phyloP scores from a whole-genome alignment of 2,329 filamentous ascomycete species.

The Colletotrichum plurivorum region DNA sequence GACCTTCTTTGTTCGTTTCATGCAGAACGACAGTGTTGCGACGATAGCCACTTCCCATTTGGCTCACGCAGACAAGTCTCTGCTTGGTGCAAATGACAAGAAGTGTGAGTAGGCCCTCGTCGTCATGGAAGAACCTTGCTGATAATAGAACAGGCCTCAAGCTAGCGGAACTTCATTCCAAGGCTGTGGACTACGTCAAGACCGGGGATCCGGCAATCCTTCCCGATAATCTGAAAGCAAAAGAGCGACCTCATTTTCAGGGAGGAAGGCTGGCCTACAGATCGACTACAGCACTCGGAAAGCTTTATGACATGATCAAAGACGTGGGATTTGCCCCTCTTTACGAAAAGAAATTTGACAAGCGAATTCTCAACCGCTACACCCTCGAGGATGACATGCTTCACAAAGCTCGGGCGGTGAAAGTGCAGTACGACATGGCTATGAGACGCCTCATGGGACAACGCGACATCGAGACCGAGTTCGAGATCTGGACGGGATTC shows the following conservation, averaged over 20 bases:
- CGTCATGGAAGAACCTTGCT: background rate
- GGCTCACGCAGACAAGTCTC: conserved; percentile 77
- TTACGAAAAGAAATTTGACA: conserved; percentile 82
- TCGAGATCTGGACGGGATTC: conserved; percentile 92
- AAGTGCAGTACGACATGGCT: conserved; percentile 81
- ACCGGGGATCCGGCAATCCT: conserved; percentile 85
- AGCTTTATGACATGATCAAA: conserved; percentile 83
- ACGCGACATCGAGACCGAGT: conserved; percentile 86
- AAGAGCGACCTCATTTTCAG: conserved; percentile 88
- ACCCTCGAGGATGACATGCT: conserved; percentile 67
- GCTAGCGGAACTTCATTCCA: conserved; percentile 86
- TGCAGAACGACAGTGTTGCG: conserved; percentile 89
- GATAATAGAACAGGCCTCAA: conserved; percentile 65
- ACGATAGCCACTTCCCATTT: conserved; percentile 87
- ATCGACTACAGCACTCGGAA: conserved; percentile 81
- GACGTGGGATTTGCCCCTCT: conserved; percentile 78
- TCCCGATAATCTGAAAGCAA: conserved; percentile 70
- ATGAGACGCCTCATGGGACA: conserved; percentile 88
- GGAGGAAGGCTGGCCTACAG: conserved; percentile 74
- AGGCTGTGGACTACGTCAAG: conserved; percentile 95
- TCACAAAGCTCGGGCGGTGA: conserved; percentile 74
- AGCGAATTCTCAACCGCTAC: conserved; percentile 77
- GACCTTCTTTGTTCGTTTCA: conserved; percentile 90
- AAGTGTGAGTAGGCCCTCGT: conserved; percentile 69
- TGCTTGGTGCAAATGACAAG: conserved; percentile 74